A percentile compares a stretch with the other conserved stretches of the same genome.
These are phyloP conservation scores for Hemileccinum rubropunctum DNA, from an alignment of 768 basidiomycete genomes.

Conservation along the genomic window DNA sequence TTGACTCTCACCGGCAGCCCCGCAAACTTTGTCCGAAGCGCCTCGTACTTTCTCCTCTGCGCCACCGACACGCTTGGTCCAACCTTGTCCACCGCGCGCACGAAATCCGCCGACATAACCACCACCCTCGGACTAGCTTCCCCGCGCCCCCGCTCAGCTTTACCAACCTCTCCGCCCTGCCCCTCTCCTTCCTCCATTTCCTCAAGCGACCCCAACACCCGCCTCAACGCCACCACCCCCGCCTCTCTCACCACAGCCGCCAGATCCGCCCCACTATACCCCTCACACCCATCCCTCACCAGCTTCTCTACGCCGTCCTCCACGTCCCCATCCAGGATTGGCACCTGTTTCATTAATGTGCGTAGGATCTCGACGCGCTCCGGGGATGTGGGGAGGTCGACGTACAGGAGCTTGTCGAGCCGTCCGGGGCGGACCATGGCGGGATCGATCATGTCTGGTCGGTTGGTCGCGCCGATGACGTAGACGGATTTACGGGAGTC, in stretches of 20 bases:
- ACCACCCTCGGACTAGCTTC: conserved; percentile 7
- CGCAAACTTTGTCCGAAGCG: conserved; percentile 77
- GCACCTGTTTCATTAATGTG: conserved; percentile 71
- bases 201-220: conserved; percentile 66
- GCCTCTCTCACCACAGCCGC: conserved; percentile 88
- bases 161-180: not conserved
- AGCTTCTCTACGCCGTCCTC: conserved; percentile 40
- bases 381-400: conserved; percentile 71
- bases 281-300: conserved; percentile 66
- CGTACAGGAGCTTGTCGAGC: conserved; percentile 90
- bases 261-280: conserved; percentile 90
- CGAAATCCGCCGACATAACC: conserved; percentile 70
- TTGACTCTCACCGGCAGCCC: conserved; percentile 61
- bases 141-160: not conserved
- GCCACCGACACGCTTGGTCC: conserved; percentile 78
- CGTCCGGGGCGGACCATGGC: conserved; percentile 97
- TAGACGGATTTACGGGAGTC: conserved; percentile 85
- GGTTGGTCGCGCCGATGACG: conserved; percentile 92
- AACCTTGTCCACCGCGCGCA: conserved; percentile 71
- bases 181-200: conserved; percentile 42
- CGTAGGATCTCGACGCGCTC: conserved; percentile 85
- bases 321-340: conserved; percentile 40
- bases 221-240: conserved; percentile 76
- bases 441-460: conserved; percentile 97
- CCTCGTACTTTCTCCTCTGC: conserved; percentile 83